Conservation (phyloP, 2,329 filamentous ascomycete genomes). For the Fusarium proliferatum region DNA sequence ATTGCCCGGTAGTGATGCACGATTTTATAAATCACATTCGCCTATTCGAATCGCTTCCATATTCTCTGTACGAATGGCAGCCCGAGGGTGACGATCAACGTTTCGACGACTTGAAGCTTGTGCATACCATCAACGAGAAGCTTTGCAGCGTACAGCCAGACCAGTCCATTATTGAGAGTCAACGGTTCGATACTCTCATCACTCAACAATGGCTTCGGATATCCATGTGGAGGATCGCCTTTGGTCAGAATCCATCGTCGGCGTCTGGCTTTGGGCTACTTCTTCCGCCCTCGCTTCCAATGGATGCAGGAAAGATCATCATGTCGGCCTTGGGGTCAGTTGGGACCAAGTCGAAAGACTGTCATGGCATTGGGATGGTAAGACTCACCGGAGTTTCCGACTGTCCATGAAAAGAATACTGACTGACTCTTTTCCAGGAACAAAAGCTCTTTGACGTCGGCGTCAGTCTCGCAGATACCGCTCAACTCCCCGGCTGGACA, state of each 20-base stretch:
- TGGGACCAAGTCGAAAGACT: conserved; percentile 45
- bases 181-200: conserved; percentile 48
- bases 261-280: conserved; percentile 31
- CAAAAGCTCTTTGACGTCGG: conserved; percentile 50
- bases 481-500: conserved; percentile 32
- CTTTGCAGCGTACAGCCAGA: conserved; percentile 44
- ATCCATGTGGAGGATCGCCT: conserved; percentile 48
- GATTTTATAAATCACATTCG: conserved; percentile 50
- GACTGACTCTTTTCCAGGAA: conserved; percentile 30
- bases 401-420: accelerated
- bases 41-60: conserved; percentile 46
- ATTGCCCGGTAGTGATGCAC: conserved; percentile 49
- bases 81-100: conserved; percentile 30
- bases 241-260: conserved; percentile 42
- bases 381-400: accelerated
- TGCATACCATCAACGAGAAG: conserved; percentile 42
- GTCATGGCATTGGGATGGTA: conserved; percentile 49
- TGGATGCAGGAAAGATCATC: conserved; percentile 48
- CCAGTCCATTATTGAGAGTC: conserved; percentile 47
- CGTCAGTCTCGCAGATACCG: conserved; percentile 46
- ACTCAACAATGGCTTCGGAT: conserved; percentile 50
- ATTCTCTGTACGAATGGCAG: conserved; percentile 48
- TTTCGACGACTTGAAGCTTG: conserved; percentile 39
- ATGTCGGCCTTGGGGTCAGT: conserved; percentile 44
- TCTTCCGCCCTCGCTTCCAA: conserved; percentile 38